Evolutionary conservation across 2,329 filamentous ascomycete genomes (phyloP).

Genomic region (Ascochyta clinopodiicola): DNA sequence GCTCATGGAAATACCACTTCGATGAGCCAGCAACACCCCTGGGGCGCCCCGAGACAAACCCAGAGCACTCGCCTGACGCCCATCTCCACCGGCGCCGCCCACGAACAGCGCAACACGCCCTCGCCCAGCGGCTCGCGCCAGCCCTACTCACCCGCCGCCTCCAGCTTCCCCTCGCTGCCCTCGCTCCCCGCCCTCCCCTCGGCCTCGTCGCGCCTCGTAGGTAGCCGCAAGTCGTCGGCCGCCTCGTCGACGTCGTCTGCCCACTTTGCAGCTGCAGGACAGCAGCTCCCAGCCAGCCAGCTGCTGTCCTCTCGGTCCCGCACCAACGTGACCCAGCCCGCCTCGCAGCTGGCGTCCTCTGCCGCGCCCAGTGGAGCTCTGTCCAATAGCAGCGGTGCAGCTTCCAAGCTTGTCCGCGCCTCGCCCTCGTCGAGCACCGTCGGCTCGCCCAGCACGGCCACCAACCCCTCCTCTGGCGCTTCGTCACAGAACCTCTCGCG

Average conservation of each 20-base stretch:
- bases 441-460: conserved; percentile 60
- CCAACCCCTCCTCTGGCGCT: conserved; percentile 51
- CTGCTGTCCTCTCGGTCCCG: conserved; percentile 64
- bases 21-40: conserved; percentile 63
- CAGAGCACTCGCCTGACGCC: conserved; percentile 64
- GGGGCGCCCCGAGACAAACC: conserved; percentile 63
- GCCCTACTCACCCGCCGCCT: conserved; percentile 59
- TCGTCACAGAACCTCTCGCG: conserved; percentile 70
- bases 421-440: conserved; percentile 65
- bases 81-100: conserved; percentile 58
- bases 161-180: conserved; percentile 61
- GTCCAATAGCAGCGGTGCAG: conserved; percentile 61
- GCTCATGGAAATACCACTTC: conserved; percentile 52
- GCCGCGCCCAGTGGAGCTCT: conserved; percentile 59
- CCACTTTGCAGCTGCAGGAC: conserved; percentile 63
- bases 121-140: conserved; percentile 59
- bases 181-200: conserved; percentile 61
- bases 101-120: conserved; percentile 53
- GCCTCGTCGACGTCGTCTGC: conserved; percentile 62
- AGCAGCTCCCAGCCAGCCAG: conserved; percentile 60
- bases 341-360: conserved; percentile 63
- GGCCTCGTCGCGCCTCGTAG: conserved; percentile 56
- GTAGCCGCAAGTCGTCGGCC: conserved; percentile 61
- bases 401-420: conserved; percentile 63
- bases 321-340: conserved; percentile 61